A percentile compares a stretch with the other conserved stretches of the same genome.
Conservation (phyloP, 2,329 filamentous ascomycete species). For the Salinomyces thailandicus region DNA sequence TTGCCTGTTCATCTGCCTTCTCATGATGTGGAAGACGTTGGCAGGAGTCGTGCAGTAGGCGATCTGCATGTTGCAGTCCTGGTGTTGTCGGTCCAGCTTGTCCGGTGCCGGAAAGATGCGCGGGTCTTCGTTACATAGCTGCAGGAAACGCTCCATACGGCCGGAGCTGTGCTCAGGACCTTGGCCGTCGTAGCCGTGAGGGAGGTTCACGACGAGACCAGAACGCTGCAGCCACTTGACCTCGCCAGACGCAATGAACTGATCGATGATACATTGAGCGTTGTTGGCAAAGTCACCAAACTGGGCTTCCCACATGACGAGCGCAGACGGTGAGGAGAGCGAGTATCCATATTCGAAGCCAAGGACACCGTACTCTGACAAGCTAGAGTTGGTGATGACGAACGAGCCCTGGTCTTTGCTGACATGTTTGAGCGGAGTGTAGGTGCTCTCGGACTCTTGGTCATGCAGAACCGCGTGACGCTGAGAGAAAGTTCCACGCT, state of each 20-base stretch:
- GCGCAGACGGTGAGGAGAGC: slow-evolving; percentile 85
- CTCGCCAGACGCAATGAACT: slow-evolving; percentile 96
- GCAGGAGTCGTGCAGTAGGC: slow-evolving; percentile 93
- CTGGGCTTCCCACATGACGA: slow-evolving; percentile 99
- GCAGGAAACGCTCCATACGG: slow-evolving; percentile 91
- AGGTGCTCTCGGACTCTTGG: slow-evolving; percentile 86
- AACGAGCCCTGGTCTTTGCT: slow-evolving; percentile 89
- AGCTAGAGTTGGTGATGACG: slow-evolving; percentile 92
- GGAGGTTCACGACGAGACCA: slow-evolving; percentile 88
- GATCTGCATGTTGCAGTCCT: slow-evolving; percentile 99
- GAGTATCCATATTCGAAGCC: slow-evolving; percentile 99
- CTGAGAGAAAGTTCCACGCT: slow-evolving; percentile 98
- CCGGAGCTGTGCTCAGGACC: slow-evolving; percentile 97
- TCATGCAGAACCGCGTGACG: slow-evolving; percentile 95
- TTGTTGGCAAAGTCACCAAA: slow-evolving; percentile 99
- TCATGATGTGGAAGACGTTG: slow-evolving; percentile 92
- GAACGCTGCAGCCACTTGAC: slow-evolving; percentile 98
- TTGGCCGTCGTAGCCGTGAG: slow-evolving; percentile 96
- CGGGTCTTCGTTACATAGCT: slow-evolving; percentile 94
- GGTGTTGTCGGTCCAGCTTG: slow-evolving; percentile 91
- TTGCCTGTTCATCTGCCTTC: slow-evolving; percentile 96
- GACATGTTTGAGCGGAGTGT: slow-evolving; percentile 83
- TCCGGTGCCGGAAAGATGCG: slow-evolving; percentile 80
- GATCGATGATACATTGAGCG: slow-evolving; percentile 96
- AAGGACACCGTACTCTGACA: slow-evolving; percentile 62